These are phyloP conservation scores for Clonostachys chloroleuca DNA, from an alignment of 2,329 filamentous ascomycete genomes.

Conservation along the genomic window DNA sequence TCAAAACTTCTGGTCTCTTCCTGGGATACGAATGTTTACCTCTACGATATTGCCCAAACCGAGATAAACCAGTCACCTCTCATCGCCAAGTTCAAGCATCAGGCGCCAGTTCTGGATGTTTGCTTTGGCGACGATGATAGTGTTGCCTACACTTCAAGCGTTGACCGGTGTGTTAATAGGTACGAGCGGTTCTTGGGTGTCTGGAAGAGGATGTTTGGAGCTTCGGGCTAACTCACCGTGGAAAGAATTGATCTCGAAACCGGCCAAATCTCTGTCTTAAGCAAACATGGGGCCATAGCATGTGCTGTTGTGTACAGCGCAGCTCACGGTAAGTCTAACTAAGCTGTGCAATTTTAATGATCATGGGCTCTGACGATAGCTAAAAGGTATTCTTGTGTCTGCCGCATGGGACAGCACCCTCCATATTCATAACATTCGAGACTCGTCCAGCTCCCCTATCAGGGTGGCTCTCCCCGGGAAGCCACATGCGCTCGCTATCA, in stretches of 20 bases:
- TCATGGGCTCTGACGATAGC: neutral
- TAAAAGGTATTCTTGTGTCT: conserved; percentile 71
- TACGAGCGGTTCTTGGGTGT: conserved; percentile 21
- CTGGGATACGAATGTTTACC: conserved; percentile 89
- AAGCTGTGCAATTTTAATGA: neutral
- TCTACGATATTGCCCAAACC: conserved; percentile 69
- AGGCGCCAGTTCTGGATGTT: conserved; percentile 82
- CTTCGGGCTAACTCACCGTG: neutral
- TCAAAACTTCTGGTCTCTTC: conserved; percentile 82
- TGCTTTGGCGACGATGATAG: conserved; percentile 83
- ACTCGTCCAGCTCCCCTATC: conserved; percentile 49
- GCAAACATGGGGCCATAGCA: conserved; percentile 74
- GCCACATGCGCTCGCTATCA: conserved; percentile 81
- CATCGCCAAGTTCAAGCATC: conserved; percentile 71
- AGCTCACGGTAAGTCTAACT: conserved; percentile 53
- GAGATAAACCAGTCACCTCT: conserved; percentile 36
- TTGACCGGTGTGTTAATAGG: conserved; percentile 84
- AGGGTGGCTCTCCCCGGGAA: conserved; percentile 74
- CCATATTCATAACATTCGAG: conserved; percentile 69
- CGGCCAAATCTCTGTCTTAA: conserved; percentile 69
- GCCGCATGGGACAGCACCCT: conserved; percentile 92
- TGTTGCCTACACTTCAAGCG: conserved; percentile 79
- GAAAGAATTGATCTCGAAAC: conserved; percentile 62
- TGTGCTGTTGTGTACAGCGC: conserved; percentile 80
- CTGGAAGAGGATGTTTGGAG: neutral